Base-by-base conservation (phyloP, 164 flowering plant species). In the Santalum album region DNA sequence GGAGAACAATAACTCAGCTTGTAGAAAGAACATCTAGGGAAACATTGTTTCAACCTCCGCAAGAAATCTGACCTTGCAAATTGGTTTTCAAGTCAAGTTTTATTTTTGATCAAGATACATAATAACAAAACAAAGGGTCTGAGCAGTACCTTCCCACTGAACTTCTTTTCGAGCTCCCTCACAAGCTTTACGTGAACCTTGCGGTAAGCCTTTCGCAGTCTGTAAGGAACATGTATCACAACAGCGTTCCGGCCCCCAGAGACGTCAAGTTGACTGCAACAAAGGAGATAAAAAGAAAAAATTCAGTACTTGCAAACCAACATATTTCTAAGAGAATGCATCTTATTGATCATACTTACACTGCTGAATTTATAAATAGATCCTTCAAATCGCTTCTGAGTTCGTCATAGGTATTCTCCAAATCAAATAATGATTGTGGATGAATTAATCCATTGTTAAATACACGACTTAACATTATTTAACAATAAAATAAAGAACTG, bases 121-220 rank as follows among this genome's bases (percentile, higher is more conserved):
- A n/a, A n/a, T n/a, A n/a, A n/a, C n/a, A n/a, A n/a, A n/a, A n/a
- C n/a, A n/a, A n/a, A n/a, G n/a, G n/a, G n/a, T n/a, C 36, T 38
- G 9, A 43, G 18, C 2, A 36, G 39, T 36, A 78, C 80, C 78
- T 72, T 78, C 19, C 82, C 82, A 39, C 82, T 78, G 63, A 78
- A 75, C 61, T 75, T 78, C 69, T 78, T 78, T 64, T 75, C 79
- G 20, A 78, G 65, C 66, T 78, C 82, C 35, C 82, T 66, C 7
- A 75, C 77, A 43, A 77, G 79, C 68, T 65, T 69, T 15, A 75
- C 67, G 51, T 75, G 82, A 54, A 77, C 63, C 62, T 77, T 77
- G 22, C 71, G 69, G 58, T 67, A 77, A 38, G 68, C 65, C 53
- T 77, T 75, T 59, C 78, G 71, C 36, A 75, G 47, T 61, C 82